Base-by-base conservation (phyloP, 163 green algal species). In the Botryococcus braunii region DNA sequence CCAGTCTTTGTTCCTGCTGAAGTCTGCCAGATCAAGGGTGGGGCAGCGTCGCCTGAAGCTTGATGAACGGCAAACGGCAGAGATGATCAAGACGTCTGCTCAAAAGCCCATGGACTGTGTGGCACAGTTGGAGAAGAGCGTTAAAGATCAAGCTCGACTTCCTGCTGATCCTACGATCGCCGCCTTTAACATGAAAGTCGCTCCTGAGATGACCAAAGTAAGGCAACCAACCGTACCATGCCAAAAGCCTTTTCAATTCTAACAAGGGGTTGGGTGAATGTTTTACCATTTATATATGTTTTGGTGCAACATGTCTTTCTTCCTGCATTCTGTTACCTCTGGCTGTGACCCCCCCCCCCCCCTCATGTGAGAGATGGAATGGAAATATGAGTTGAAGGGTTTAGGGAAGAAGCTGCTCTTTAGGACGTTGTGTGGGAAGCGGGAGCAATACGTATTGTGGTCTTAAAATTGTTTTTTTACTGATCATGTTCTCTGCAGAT, bases 31-130 rank as follows among this genome's bases (percentile, higher is more conserved):
- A 46, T 77, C 77, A 74, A 72, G 47, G 7, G 75, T 13, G 1
- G 80, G 78, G 3, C 85, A 91, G 79, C 73, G 78, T 39, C 64
- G 66, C 8, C 70, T 80, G n/a, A 85, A 85, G 77, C 76, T 91
- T 49, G 78, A 83, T 56, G 69, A 78, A 35, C 43, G 69, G 23
- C 39, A 49, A 23, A 56, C 32, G 4, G 60, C 38, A 0, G 69
- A 68, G 36, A 62, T 68, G 58, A 61, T 62, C 36, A 68, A 73
- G 38, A 50, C 38, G 25, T 63, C 70, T 3, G 75, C 70, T 27
- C 70, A 72, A 59, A 31, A 40, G 0, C 63, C 61, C 8, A 48
- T 57, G 37, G 67, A 74, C 2, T 66, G 77, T 43, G 50, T 37
- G 17, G 57, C 55, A 11, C 47, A 65, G 37, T 61, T 69, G 21